Evolutionary conservation across 495 filamentous ascomycete genomes (phyloP), one percentile per base, ranked within the genome.

Genomic region (Podospora anserina): DNA sequence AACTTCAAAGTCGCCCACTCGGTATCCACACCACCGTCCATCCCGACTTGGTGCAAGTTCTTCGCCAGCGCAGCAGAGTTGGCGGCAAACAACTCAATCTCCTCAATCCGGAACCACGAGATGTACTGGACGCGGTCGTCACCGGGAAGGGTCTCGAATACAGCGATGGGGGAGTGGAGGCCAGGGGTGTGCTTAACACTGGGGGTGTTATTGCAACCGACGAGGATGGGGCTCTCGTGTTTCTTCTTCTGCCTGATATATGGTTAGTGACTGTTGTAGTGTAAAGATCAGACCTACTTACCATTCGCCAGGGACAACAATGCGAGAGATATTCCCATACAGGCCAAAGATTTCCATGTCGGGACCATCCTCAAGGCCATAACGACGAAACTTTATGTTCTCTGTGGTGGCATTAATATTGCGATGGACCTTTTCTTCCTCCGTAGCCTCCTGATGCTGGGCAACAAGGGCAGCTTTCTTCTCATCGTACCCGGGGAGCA

Each of bases 1-100:
- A 49, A 11, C 39, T 49, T 49, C 39, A 49, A 49, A 5, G 39
- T 11, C 39, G 39, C 39, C 39, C 39, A 49, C 15, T 49, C 39
- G 15, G 9, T 49, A 3, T 49, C 39, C 39, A 49, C 9, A 5
- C 6, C 7, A 13, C 13, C 39, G 2, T 49, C 1, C 39, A 49
- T 3, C 39, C 39, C 39, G 2, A 49, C 2, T 16, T 49, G 7
- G 39, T 49, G 39, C 6, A 49, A 49, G 2, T 57, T 57, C 19
- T 54, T 19, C 6, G 44, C 59, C 44, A 67, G 28, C n/a, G 54
- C 66, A 23, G 15, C 5, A 4, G 66, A 67, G 2, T 57, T 56
- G 58, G 66, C 59, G 9, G 66, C 66, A 4, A 67, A 67, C 5
- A 67, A 32, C 60, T 67, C 59, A 18, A 67, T 57, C 18, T 67